A percentile compares a stretch with the other conserved stretches of the same genome.
Evolutionary conservation across 352 stramenopile genomes (phyloP).

Genomic region (Thalassiosira ordinaria): DNA sequence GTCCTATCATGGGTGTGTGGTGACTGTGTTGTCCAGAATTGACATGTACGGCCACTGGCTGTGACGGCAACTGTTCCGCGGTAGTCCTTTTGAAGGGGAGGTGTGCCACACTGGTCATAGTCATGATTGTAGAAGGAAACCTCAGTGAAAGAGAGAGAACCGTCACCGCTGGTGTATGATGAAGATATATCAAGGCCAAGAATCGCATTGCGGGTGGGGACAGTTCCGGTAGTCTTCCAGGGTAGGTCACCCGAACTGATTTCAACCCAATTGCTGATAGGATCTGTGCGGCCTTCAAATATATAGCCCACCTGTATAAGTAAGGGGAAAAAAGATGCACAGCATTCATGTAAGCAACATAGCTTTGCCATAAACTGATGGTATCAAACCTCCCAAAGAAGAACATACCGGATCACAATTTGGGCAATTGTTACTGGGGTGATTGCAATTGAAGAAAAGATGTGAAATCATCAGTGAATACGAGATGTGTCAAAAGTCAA

Average conservation of each 20-base stretch:
- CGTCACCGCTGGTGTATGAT: conserved; percentile 34
- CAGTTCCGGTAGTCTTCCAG: conserved; percentile 20
- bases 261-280: conserved; percentile 21
- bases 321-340: background rate
- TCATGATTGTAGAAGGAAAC: conserved; percentile 32
- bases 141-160: conserved; percentile 32
- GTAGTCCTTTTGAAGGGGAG: conserved; percentile 19
- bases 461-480: no score
- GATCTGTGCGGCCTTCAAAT: conserved; percentile 32
- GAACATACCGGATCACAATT: conserved; percentile 33
- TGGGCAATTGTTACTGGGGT: conserved; percentile 25
- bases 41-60: conserved; percentile 20
- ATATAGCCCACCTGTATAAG: conserved; percentile 38
- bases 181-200: conserved; percentile 36
- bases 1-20: conserved; percentile 20
- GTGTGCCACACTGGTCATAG: conserved; percentile 1
- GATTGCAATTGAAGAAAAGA: no score
- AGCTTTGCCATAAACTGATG: background rate
- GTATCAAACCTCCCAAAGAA: background rate
- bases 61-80: conserved; percentile 28
- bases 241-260: conserved; percentile 49
- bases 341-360: background rate
- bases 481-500: no score
- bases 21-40: conserved; percentile 23
- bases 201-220: conserved; percentile 28